Conservation (phyloP, 768 basidiomycete genomes). For the Leccinum variicolor region DNA sequence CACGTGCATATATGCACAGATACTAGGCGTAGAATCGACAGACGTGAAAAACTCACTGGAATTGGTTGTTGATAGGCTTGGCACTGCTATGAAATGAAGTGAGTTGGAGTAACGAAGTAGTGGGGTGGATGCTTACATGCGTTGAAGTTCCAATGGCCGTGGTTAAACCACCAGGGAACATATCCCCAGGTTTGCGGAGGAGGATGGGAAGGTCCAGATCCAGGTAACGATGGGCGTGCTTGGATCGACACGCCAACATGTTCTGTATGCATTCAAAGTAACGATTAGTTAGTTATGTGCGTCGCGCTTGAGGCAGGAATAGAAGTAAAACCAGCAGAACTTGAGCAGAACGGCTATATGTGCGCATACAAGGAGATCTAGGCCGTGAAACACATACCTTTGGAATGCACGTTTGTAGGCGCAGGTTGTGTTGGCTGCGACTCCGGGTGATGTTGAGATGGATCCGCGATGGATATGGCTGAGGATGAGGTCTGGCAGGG, state of each 20-base stretch:
- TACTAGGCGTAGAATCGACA: background rate
- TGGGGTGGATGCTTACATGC: constrained; percentile 3
- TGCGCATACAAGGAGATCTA: background rate
- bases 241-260: constrained; percentile 12
- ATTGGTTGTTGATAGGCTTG: background rate
- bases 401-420: background rate
- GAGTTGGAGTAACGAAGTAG: background rate
- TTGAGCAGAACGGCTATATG: background rate
- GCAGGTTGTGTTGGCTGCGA: background rate
- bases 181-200: background rate
- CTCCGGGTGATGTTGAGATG: background rate
- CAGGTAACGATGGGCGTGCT: background rate
- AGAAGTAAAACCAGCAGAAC: too few species aligned
- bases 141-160: constrained; percentile 10
- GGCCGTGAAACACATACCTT: constrained; percentile 1
- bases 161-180: background rate
- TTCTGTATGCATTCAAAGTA: constrained; percentile 7
- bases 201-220: background rate
- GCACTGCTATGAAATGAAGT: constrained; percentile 3
- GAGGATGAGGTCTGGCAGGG: background rate
- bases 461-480: background rate
- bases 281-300: background rate
- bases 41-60: constrained; percentile 6
- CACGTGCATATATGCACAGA: background rate
- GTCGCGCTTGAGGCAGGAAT: background rate